Percentiles rank a stretch among this genome's conserved stretches.
Evolutionary conservation across 2,329 filamentous ascomycete genomes (phyloP).

Genomic region (Parascedosporium putredinis): DNA sequence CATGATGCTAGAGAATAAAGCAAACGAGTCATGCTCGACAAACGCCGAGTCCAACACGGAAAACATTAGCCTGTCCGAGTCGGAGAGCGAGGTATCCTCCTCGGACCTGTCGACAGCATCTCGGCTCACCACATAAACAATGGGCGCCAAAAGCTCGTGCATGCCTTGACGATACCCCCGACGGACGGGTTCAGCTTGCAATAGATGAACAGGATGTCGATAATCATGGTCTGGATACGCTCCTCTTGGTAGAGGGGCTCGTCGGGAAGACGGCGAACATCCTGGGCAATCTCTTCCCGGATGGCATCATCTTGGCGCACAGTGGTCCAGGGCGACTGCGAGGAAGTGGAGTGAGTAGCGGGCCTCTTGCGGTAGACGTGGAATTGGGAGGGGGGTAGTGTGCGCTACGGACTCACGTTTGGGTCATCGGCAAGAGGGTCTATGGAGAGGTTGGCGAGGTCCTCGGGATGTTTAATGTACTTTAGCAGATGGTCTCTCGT

Average conservation of each 20-base stretch:
- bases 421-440: constrained; percentile 82
- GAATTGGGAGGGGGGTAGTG: not conserved
- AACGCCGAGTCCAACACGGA: constrained; percentile 61
- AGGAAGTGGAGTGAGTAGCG: not conserved
- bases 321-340: constrained; percentile 85
- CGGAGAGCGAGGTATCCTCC: constrained; percentile 28
- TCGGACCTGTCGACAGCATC: constrained; percentile 58
- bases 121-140: constrained; percentile 72
- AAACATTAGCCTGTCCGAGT: constrained; percentile 32
- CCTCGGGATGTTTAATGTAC: constrained; percentile 75
- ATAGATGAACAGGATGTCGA: constrained; percentile 88
- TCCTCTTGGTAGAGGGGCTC: constrained; percentile 80
- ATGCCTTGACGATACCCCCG: constrained; percentile 96
- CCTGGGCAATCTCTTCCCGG: constrained; percentile 82
- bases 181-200: constrained; percentile 82
- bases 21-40: constrained; percentile 85
- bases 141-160: constrained; percentile 88
- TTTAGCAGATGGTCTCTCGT: constrained; percentile 65
- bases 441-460: constrained; percentile 55
- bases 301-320: constrained; percentile 74
- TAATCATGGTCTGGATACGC: constrained; percentile 65
- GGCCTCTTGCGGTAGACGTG: too few species aligned
- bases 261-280: constrained; percentile 88
- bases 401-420: constrained; percentile 27
- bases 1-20: constrained; percentile 80